Evolutionary conservation across 495 filamentous ascomycete genomes (phyloP).

Genomic region (Xylaria cubensis): DNA sequence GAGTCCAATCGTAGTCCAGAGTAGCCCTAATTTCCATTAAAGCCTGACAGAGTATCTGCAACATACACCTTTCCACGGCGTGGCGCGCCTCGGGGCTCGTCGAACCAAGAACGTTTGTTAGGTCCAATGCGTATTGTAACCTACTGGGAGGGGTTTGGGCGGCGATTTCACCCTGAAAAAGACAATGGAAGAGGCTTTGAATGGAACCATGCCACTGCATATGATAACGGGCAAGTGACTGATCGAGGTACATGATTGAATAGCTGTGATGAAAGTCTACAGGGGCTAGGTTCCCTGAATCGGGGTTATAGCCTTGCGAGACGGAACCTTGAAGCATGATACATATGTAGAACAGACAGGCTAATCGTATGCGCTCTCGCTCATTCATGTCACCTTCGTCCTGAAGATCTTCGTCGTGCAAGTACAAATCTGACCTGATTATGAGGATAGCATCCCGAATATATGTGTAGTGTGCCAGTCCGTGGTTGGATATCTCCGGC

Average conservation of each 20-base stretch:
- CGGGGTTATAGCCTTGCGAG: constrained; percentile 1
- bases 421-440: constrained; percentile 6
- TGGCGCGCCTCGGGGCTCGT: constrained; percentile 13
- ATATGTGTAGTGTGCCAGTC: background rate
- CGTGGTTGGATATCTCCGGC: background rate
- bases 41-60: constrained; percentile 19
- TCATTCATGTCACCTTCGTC: constrained; percentile 2
- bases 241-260: constrained; percentile 9
- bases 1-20: constrained; percentile 19
- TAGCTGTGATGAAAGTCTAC: constrained; percentile 6
- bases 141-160: constrained; percentile 1
- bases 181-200: constrained; percentile 1
- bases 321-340: constrained; percentile 12
- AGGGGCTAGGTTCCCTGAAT: background rate
- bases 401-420: constrained; percentile 10
- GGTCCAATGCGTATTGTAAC: constrained; percentile 13
- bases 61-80: constrained; percentile 20
- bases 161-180: constrained; percentile 12
- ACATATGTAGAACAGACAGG: constrained; percentile 15
- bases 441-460: constrained; percentile 14
- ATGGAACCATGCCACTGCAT: background rate
- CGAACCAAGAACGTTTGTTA: constrained; percentile 15
- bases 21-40: constrained; percentile 3
- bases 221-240: background rate
- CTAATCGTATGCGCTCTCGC: constrained; percentile 18